Evolutionary conservation across 352 stramenopile species (phyloP), one percentile per base, ranked within the genome.

Genomic region (Blastocystis sp.): DNA sequence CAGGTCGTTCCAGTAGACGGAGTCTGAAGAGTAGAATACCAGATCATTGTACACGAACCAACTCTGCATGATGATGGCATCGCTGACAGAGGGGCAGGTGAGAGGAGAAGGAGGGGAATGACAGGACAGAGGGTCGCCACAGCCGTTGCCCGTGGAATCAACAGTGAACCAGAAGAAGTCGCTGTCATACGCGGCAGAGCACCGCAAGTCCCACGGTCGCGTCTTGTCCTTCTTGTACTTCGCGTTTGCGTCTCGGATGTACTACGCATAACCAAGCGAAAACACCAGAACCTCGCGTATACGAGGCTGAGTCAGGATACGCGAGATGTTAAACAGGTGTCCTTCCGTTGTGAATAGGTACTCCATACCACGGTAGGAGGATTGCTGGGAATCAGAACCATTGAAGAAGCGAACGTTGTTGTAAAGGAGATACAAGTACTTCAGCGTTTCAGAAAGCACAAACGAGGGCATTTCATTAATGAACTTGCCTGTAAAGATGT

Each of bases 371-470:
- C 93, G 91, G 41, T 97, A 90, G 80, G 96, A 94, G 70, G 98
- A 95, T 34, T 94, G 94, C 61, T 84, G 23, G 7, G 14, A 3
- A 59, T 34, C 19, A 41, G 17, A 67, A 40, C 23, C 17, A 69
- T 90, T 93, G 89, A 94, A 93, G 74, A 94, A 7, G n/a, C 17
- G 21, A 10, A 61, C 78, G 34, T 97, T 94, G 71, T 98, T 96
- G 91, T 99, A 99, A 38, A 98, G 94, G 43, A 99, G 89, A 91
- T 98, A 99, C 19, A 99, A 89, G 89, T 99, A 99, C 90, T 99
- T 99, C 45, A 97, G 92, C 2, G 96, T 99, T 91, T 99, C 97
- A 1, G 93, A 96, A 1, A 99, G 91, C 88, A 99, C 98, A 84
- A 97, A 99, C 76, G 94, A 98, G 87, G 97, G 95, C 97, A 99